Evolutionary conservation across 1,139 yeast genomes (phyloP).

Genomic region (Williopsis jadinii): DNA sequence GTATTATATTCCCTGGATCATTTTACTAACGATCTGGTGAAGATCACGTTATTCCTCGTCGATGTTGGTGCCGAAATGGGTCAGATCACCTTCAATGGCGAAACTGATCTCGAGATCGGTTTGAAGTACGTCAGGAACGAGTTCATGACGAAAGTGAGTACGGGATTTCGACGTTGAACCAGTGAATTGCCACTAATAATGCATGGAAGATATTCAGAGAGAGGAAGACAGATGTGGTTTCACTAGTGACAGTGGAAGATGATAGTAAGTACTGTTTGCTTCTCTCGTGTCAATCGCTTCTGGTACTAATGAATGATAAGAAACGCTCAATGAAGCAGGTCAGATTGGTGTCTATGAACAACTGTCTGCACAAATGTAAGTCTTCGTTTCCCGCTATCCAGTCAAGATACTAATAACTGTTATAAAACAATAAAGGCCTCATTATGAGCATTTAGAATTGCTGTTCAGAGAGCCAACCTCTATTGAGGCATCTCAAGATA

Average conservation of each 20-base stretch:
- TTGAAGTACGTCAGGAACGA: conserved; percentile 37
- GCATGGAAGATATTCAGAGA: conserved; percentile 25
- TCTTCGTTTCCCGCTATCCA: neutral
- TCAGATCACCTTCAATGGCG: conserved; percentile 16
- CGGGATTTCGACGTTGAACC: too few relatives aligned
- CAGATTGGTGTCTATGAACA: neutral
- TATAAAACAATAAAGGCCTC: conserved; percentile 1
- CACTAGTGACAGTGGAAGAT: conserved; percentile 38
- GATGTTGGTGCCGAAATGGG: conserved; percentile 45
- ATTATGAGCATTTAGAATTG: conserved; percentile 6
- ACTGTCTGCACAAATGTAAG: conserved; percentile 8
- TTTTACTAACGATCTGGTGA: conserved; percentile 1
- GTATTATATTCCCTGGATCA: neutral
- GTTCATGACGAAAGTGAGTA: conserved; percentile 35
- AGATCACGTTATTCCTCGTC: conserved; percentile 46
- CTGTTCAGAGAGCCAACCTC: conserved; percentile 6
- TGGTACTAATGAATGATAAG: neutral
- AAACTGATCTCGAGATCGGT: conserved; percentile 33
- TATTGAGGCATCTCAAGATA: conserved; percentile 1
- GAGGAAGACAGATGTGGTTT: conserved; percentile 51
- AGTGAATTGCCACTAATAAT: too few relatives aligned
- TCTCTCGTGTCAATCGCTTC: neutral
- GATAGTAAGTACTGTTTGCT: conserved; percentile 10
- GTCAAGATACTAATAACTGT: too few relatives aligned
- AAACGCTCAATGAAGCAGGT: neutral